Conservation (phyloP, 257 asterid genomes). For the Capsicum baccatum region DNA sequence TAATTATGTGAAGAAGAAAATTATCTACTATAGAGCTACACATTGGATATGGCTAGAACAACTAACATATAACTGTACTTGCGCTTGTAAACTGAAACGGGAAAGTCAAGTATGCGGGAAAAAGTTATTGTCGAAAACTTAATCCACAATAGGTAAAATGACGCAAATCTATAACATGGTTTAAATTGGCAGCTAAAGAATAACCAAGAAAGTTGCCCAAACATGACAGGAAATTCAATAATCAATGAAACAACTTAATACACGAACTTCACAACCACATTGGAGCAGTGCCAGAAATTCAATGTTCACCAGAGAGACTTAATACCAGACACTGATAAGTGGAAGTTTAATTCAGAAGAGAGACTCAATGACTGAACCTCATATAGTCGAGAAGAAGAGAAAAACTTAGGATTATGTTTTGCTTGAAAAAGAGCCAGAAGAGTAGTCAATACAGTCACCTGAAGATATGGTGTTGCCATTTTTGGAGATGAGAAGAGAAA, state of each 20-base stretch:
- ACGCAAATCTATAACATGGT: neutral
- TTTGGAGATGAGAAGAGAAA: neutral
- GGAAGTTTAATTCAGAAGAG: conserved; percentile 9
- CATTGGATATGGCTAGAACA: neutral
- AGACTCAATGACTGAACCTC: neutral
- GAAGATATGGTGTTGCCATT: neutral
- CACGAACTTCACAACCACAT: conserved; percentile 3
- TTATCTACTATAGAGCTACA: conserved; percentile 12
- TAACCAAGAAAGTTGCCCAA: neutral
- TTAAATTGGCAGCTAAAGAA: neutral
- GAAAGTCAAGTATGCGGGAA: neutral
- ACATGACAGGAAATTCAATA: conserved; percentile 25
- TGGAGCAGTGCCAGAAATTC: neutral
- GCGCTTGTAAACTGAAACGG: neutral
- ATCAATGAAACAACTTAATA: neutral
- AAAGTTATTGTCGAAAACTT: neutral
- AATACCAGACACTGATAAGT: neutral
- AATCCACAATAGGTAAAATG: neutral
- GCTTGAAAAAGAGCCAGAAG: neutral
- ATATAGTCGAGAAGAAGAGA: neutral
- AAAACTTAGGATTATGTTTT: neutral
- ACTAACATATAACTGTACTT: conserved; percentile 2
- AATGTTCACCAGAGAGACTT: neutral
- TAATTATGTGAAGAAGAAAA: neutral
- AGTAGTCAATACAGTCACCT: neutral